Evolutionary conservation across 768 basidiomycete genomes (phyloP).

Genomic region (Amanita inopinata): DNA sequence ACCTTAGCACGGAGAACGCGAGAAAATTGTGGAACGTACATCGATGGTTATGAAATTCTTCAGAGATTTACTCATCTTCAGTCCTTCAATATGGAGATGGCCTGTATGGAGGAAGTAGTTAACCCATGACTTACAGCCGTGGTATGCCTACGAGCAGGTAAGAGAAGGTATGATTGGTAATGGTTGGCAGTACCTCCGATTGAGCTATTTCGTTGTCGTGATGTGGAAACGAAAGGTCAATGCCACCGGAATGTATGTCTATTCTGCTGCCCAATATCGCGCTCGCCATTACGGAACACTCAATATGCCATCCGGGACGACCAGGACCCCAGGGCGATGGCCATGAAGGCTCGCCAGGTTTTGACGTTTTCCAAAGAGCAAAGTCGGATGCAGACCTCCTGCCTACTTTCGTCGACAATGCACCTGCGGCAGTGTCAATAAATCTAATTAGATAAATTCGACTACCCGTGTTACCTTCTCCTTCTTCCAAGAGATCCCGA

Average conservation of each 20-base stretch:
- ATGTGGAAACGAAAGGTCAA: slow-evolving; percentile 97
- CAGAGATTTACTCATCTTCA: slow-evolving; percentile 98
- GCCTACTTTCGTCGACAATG: slow-evolving; percentile 37
- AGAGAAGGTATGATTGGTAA: background rate
- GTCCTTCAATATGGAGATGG: slow-evolving; percentile 94
- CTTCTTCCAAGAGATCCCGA: slow-evolving; percentile 78
- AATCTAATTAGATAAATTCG: background rate
- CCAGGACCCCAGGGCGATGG: slow-evolving; percentile 92
- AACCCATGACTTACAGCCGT: slow-evolving; percentile 88
- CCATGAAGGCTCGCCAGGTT: slow-evolving; percentile 96
- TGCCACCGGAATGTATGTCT: slow-evolving; percentile 97
- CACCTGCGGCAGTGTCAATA: slow-evolving; percentile 19
- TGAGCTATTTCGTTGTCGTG: slow-evolving; percentile 99
- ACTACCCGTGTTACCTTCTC: slow-evolving; percentile 55
- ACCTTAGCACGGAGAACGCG: background rate
- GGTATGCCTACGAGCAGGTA: slow-evolving; percentile 61
- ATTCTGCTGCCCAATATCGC: slow-evolving; percentile 83
- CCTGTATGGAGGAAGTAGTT: slow-evolving; percentile 99
- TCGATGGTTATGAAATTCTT: slow-evolving; percentile 99
- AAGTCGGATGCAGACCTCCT: slow-evolving; percentile 87
- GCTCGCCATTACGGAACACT: slow-evolving; percentile 97
- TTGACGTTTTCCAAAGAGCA: slow-evolving; percentile 95
- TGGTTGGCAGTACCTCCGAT: slow-evolving; percentile 56
- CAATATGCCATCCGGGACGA: slow-evolving; percentile 99
- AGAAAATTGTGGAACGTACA: slow-evolving; percentile 29